Percentiles rank a stretch among this genome's conserved stretches.
These are phyloP conservation scores for Colletotrichum theobromicola DNA, from an alignment of 2,329 filamentous ascomycete species.

Conservation along the genomic window DNA sequence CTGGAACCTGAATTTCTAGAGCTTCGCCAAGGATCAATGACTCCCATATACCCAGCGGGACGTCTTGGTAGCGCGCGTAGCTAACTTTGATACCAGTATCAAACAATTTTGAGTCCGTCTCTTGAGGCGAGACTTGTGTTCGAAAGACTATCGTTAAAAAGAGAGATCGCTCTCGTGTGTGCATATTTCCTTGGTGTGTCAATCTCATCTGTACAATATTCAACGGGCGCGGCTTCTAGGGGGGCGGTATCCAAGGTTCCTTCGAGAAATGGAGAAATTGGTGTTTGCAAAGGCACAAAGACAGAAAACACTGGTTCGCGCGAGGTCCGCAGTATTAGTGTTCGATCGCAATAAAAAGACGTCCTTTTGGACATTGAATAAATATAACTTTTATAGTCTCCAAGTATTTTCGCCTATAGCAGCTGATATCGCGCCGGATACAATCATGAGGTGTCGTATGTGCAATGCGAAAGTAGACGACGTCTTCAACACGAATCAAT, in stretches of 20 bases:
- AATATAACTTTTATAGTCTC: neutral
- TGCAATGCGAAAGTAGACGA: neutral
- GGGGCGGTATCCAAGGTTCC: neutral
- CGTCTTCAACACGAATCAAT: neutral
- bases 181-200: slow-evolving; percentile 14
- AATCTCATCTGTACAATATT: slow-evolving; percentile 17
- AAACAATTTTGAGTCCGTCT: neutral
- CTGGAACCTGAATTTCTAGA: neutral
- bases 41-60: neutral
- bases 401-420: neutral
- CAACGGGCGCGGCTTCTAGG: neutral
- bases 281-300: neutral
- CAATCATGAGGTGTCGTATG: neutral
- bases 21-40: neutral
- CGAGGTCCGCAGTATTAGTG: neutral
- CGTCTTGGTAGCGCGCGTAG: neutral
- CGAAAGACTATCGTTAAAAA: neutral
- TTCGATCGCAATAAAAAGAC: neutral
- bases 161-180: neutral
- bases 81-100: neutral
- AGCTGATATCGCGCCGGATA: neutral
- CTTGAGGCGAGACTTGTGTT: neutral
- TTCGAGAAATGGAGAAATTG: slow-evolving; percentile 8
- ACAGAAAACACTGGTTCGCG: neutral
- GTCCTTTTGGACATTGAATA: neutral